phyloP scores from a whole-genome alignment of 768 basidiomycete genomes.

The Phylloporus sp. region DNA sequence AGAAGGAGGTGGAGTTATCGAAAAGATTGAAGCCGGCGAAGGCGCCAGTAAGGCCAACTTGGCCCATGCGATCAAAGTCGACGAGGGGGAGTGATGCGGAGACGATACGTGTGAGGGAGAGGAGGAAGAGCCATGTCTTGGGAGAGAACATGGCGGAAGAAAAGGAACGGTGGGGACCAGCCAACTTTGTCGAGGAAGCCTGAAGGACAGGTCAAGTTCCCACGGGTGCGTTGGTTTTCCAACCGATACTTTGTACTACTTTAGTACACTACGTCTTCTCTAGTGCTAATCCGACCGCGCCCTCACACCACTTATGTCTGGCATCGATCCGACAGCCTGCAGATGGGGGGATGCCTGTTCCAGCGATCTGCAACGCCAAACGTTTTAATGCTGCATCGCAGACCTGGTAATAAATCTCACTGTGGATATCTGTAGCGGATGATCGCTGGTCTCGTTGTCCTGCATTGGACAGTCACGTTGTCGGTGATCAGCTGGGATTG shows the following conservation, averaged over 20 bases:
- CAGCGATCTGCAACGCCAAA: constrained; percentile 39
- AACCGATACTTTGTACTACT: not conserved
- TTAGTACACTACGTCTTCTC: not conserved
- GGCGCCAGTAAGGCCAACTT: constrained; percentile 80
- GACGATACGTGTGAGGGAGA: constrained; percentile 11
- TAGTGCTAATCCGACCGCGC: constrained; percentile 29
- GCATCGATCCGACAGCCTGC: constrained; percentile 48
- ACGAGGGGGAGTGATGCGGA: constrained; percentile 49
- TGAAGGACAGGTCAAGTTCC: constrained; percentile 20
- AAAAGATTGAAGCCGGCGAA: constrained; percentile 85
- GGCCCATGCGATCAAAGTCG: constrained; percentile 84
- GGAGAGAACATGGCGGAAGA: constrained; percentile 5
- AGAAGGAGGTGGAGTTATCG: constrained; percentile 47
- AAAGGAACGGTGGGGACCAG: constrained; percentile 6
- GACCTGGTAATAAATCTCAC: constrained; percentile 42
- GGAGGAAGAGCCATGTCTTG: constrained; percentile 21
- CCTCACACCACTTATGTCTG: constrained; percentile 32
- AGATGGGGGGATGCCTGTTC: constrained; percentile 58
- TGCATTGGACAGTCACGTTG: constrained; percentile 37
- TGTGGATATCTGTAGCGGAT: constrained; percentile 69
- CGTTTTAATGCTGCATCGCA: not conserved
- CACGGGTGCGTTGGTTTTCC: constrained; percentile 12
- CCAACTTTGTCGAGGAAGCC: constrained; percentile 1
- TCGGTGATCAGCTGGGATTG: constrained; percentile 39
- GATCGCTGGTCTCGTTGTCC: constrained; percentile 42